These are phyloP conservation scores for Geotrichum carabidarum DNA, from an alignment of 1,139 yeast genomes.

Conservation along the genomic window DNA sequence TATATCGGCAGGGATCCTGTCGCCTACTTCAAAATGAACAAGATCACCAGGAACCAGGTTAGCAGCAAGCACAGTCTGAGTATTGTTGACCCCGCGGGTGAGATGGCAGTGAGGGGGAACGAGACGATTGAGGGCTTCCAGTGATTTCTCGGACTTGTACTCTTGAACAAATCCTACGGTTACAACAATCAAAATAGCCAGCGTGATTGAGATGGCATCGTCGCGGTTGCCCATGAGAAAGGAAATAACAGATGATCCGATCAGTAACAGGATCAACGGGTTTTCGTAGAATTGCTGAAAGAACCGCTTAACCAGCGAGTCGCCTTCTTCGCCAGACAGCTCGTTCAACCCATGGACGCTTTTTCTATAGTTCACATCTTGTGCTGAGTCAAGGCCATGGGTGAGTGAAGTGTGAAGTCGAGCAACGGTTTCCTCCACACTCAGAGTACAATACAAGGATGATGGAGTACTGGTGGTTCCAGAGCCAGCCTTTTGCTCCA, in stretches of 20 bases:
- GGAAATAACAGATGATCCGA: constrained; percentile 80
- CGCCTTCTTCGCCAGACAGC: constrained; percentile 68
- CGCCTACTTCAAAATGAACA: constrained; percentile 85
- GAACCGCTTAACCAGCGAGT: constrained; percentile 63
- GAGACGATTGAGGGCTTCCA: constrained; percentile 82
- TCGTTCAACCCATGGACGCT: constrained; percentile 75
- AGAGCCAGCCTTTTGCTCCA: constrained; percentile 14
- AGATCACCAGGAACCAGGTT: constrained; percentile 90
- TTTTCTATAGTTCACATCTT: constrained; percentile 67
- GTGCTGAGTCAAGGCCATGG: constrained; percentile 58
- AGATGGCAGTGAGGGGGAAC: constrained; percentile 93
- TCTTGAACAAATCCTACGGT: constrained; percentile 96
- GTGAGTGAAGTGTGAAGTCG: constrained; percentile 57
- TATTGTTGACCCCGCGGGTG: constrained; percentile 63
- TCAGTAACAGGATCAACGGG: constrained; percentile 77
- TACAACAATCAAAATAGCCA: constrained; percentile 85
- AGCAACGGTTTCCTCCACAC: constrained; percentile 56
- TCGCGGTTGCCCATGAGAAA: constrained; percentile 89
- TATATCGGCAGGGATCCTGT: constrained; percentile 90
- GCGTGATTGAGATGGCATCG: constrained; percentile 83
- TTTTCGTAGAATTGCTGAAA: constrained; percentile 77
- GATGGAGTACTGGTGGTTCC: constrained; percentile 37
- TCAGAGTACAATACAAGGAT: constrained; percentile 50
- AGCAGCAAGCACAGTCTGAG: constrained; percentile 76
- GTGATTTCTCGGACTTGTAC: constrained; percentile 85